Percentiles rank a stretch among this genome's conserved stretches.
Evolutionary conservation across 2,329 filamentous ascomycete genomes (phyloP).

Genomic region (Stagonosporopsis rhizophila): DNA sequence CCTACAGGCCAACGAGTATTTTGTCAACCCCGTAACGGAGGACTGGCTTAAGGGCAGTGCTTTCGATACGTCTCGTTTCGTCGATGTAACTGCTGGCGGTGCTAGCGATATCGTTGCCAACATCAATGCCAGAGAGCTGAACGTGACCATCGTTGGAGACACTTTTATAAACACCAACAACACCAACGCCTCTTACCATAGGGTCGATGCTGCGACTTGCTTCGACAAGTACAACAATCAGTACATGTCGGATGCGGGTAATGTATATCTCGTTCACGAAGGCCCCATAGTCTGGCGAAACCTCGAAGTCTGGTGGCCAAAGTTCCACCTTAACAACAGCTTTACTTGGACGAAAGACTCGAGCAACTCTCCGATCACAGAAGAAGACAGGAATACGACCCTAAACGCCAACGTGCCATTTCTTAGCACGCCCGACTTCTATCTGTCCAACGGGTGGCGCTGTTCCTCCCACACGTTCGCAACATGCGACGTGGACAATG

Average conservation of each 20-base stretch:
- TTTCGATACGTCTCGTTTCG: conserved; percentile 19
- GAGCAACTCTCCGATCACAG: no score
- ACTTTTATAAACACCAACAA: conserved; percentile 2
- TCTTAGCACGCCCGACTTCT: conserved; percentile 5
- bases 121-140: not conserved
- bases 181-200: not conserved
- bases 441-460: conserved; percentile 23
- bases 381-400: not conserved
- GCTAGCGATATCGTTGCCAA: not conserved
- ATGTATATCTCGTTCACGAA: conserved; percentile 22
- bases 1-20: conserved; percentile 26
- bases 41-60: conserved; percentile 18
- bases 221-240: conserved; percentile 19
- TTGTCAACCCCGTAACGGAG: conserved; percentile 17
- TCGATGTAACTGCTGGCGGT: not conserved
- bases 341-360: not conserved
- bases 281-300: conserved; percentile 17
- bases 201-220: conserved; percentile 6
- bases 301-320: conserved; percentile 2
- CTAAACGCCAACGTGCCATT: conserved; percentile 1
- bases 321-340: not conserved
- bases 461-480: conserved; percentile 12
- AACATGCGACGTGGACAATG: conserved; percentile 11
- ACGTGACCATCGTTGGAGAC: not conserved
- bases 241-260: conserved; percentile 21